Evolutionary conservation across 23 red algal species (phyloP).

Genomic region (Gracilaria caudata): DNA sequence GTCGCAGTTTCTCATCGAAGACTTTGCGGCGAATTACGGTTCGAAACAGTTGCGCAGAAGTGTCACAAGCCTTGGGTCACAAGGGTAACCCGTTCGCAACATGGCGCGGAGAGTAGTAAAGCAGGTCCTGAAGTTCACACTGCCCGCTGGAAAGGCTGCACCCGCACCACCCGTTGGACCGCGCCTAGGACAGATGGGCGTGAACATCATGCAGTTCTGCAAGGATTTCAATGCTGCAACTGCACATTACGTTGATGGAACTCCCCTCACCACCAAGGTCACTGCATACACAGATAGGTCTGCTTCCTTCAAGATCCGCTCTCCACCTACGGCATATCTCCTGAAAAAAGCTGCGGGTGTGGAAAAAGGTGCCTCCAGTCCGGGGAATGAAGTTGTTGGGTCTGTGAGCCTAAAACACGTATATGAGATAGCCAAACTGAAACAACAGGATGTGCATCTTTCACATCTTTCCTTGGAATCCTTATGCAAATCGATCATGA

Average conservation of each 20-base stretch:
- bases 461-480: conserved; percentile 70
- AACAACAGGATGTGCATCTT: conserved; percentile 84
- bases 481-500: conserved; percentile 83
- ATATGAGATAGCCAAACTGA: conserved; percentile 95
- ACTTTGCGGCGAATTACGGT: too few species aligned
- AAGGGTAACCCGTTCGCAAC: background rate
- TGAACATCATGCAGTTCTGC: conserved; percentile 99
- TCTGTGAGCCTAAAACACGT: conserved; percentile 77
- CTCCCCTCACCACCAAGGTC: conserved; percentile 86
- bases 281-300: conserved; percentile 91
- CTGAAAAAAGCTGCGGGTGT: conserved; percentile 82
- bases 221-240: conserved; percentile 98
- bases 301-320: conserved; percentile 76
- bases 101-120: conserved; percentile 70
- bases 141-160: conserved; percentile 93
- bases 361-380: conserved; percentile 74
- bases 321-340: conserved; percentile 88
- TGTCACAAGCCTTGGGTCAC: background rate
- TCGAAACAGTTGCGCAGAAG: too few species aligned
- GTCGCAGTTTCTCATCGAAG: too few species aligned
- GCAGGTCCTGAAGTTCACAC: conserved; percentile 79
- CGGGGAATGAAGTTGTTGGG: conserved; percentile 72
- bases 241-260: conserved; percentile 72
- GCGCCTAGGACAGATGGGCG: conserved; percentile 88
- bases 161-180: conserved; percentile 96